These are phyloP conservation scores for Fusarium dlaminii DNA, from an alignment of 2,329 filamentous ascomycete genomes.

Conservation along the genomic window DNA sequence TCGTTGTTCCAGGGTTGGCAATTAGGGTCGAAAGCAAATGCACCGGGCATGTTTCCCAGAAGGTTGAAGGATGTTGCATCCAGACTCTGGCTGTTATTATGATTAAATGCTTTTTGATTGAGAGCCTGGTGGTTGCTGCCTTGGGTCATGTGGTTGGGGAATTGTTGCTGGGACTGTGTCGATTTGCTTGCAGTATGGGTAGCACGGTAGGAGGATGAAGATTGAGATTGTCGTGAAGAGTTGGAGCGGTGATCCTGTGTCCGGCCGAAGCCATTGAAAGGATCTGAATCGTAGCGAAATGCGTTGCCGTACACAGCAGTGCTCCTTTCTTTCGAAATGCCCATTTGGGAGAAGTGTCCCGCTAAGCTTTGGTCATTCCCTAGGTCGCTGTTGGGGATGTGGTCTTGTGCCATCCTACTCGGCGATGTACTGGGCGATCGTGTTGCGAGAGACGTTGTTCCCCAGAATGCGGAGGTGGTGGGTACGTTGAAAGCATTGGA, in stretches of 20 bases:
- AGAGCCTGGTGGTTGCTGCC: conserved; percentile 50
- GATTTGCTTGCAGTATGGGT: conserved; percentile 56
- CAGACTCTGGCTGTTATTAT: conserved; percentile 49
- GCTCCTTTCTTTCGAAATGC: conserved; percentile 34
- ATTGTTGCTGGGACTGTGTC: conserved; percentile 57
- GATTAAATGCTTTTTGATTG: conserved; percentile 25
- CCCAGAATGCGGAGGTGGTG: conserved; percentile 72
- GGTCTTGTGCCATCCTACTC: conserved; percentile 62
- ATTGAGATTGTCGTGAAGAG: conserved; percentile 63
- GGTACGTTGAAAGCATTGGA: conserved; percentile 75
- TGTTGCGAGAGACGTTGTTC: conserved; percentile 53
- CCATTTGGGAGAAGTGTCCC: conserved; percentile 44
- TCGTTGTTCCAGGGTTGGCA: conserved; percentile 58
- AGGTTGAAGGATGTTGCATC: conserved; percentile 43
- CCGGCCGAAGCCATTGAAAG: conserved; percentile 41
- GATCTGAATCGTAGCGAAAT: conserved; percentile 39
- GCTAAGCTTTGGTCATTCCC: conserved; percentile 56
- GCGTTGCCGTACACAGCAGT: conserved; percentile 37
- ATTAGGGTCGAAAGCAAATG: conserved; percentile 59
- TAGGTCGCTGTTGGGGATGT: conserved; percentile 55
- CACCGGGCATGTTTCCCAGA: conserved; percentile 20
- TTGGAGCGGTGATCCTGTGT: conserved; percentile 66
- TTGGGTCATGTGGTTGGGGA: conserved; percentile 56
- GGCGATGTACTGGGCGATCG: conserved; percentile 67
- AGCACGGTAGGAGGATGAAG: neutral